These are phyloP conservation scores for Letharia lupina DNA, from an alignment of 495 filamentous ascomycete species.

Conservation along the genomic window DNA sequence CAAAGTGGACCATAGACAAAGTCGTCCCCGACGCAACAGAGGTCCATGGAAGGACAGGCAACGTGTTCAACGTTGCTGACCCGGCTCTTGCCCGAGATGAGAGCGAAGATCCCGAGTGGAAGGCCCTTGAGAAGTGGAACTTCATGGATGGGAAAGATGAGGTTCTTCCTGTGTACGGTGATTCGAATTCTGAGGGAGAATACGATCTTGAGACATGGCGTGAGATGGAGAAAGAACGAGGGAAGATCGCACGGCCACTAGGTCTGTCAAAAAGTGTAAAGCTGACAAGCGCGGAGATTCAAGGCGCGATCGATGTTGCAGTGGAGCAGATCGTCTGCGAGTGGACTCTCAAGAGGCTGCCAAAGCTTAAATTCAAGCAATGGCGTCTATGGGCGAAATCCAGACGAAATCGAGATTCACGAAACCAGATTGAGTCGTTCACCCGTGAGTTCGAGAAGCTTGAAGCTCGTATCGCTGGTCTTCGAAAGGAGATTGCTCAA, in stretches of 20 bases:
- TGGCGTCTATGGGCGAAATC: conserved; percentile 53
- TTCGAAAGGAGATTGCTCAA: conserved; percentile 41
- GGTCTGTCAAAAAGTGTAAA: conserved; percentile 18
- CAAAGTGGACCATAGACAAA: conserved; percentile 14
- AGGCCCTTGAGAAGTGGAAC: conserved; percentile 42
- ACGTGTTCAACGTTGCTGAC: conserved; percentile 9
- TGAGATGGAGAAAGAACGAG: conserved; percentile 54
- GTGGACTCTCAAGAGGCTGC: conserved; percentile 51
- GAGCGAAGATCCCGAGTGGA: conserved; percentile 30
- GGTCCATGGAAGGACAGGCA: neutral
- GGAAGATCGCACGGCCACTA: conserved; percentile 20
- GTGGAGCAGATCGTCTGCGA: conserved; percentile 43
- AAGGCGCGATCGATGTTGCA: conserved; percentile 43
- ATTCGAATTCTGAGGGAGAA: conserved; percentile 51
- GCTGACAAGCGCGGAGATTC: conserved; percentile 42
- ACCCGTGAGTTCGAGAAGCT: conserved; percentile 30
- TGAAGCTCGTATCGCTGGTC: conserved; percentile 41
- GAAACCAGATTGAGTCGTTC: conserved; percentile 26
- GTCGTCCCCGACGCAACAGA: neutral
- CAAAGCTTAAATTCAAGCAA: conserved; percentile 45
- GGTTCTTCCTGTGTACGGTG: conserved; percentile 54
- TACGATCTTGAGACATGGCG: conserved; percentile 50
- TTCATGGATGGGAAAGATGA: conserved; percentile 37
- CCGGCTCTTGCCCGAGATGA: conserved; percentile 23
- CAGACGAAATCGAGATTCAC: conserved; percentile 30